A percentile compares a stretch with the other conserved stretches of the same genome.
Conservation (phyloP, 768 basidiomycete species). For the Suillus hirtellus region DNA sequence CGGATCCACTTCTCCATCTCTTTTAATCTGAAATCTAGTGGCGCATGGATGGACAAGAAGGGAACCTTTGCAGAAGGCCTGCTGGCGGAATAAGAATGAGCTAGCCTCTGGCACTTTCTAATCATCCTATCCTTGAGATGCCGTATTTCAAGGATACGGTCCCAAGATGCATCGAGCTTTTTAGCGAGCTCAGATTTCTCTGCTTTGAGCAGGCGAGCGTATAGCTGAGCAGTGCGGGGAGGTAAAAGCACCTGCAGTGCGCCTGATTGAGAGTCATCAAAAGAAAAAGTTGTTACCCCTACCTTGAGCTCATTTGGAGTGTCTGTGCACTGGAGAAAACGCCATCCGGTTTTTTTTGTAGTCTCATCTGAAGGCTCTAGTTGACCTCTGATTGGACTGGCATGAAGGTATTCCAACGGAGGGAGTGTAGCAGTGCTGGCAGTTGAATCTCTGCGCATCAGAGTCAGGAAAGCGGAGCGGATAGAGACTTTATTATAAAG, state of each 20-base stretch:
- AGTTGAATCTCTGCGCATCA: constrained; percentile 27
- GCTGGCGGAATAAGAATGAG: constrained; percentile 43
- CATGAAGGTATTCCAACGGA: constrained; percentile 55
- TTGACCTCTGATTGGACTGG: constrained; percentile 73
- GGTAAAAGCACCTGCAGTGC: constrained; percentile 63
- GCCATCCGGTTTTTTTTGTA: constrained; percentile 57
- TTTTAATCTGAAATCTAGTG: constrained; percentile 70
- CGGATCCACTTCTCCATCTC: constrained; percentile 81
- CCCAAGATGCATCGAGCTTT: constrained; percentile 59
- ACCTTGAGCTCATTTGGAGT: constrained; percentile 78
- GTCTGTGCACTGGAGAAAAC: constrained; percentile 76
- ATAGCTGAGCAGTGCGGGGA: constrained; percentile 64
- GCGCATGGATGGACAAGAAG: constrained; percentile 69
- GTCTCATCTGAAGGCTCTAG: constrained; percentile 62
- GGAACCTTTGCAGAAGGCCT: constrained; percentile 42
- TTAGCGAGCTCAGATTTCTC: constrained; percentile 63
- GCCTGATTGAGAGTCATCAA: constrained; percentile 4
- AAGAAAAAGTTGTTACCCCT: constrained; percentile 11
- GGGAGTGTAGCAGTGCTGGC: constrained; percentile 24
- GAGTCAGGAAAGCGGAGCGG: constrained; percentile 11
- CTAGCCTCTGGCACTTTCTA: constrained; percentile 71
- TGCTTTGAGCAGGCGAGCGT: constrained; percentile 62
- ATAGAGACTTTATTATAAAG: constrained; percentile 12
- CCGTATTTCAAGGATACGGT: constrained; percentile 70
- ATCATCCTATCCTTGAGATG: constrained; percentile 83